Percentiles rank a stretch among this genome's conserved stretches.
Evolutionary conservation across 1,284 basidiomycete genomes (phyloP).

Genomic region (Puccinia novopanici): DNA sequence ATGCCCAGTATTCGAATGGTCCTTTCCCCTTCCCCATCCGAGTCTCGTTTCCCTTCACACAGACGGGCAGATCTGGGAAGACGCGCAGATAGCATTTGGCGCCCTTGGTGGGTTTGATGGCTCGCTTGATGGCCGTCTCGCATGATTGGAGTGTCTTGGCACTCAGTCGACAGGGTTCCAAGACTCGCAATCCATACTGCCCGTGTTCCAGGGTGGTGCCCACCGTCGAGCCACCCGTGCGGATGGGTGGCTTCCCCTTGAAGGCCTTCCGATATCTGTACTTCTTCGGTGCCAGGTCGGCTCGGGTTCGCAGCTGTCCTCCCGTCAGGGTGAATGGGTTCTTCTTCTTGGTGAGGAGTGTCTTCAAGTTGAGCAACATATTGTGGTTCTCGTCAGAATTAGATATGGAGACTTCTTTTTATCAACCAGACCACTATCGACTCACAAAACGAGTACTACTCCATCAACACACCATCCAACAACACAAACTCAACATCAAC

Average conservation of each 20-base stretch:
- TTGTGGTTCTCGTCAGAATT: not conserved
- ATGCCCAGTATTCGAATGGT: constrained; percentile 50
- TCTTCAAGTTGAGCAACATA: no score
- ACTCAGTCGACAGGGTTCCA: constrained; percentile 38
- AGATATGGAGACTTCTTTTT: not conserved
- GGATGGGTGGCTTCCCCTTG: constrained; percentile 31
- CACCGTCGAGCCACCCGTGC: constrained; percentile 34
- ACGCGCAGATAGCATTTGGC: constrained; percentile 35
- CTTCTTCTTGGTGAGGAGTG: not conserved
- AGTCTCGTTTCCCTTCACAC: constrained; percentile 50
- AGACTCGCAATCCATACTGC: constrained; percentile 32
- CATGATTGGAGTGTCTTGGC: constrained; percentile 47
- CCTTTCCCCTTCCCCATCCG: constrained; percentile 51
- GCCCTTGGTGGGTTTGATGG: constrained; percentile 46
- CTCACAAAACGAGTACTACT: not conserved
- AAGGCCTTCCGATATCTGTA: constrained; percentile 44
- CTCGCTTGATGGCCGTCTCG: constrained; percentile 42
- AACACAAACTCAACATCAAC: not conserved
- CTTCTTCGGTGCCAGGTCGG: constrained; percentile 33
- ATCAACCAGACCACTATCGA: no score
- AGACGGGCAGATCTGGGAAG: constrained; percentile 50
- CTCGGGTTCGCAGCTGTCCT: not conserved
- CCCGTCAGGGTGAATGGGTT: not conserved
- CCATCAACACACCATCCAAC: not conserved
- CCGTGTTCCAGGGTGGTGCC: constrained; percentile 49